These are phyloP conservation scores for Magnaporthiopsis incrustans DNA, from an alignment of 2,329 filamentous ascomycete species.

Conservation along the genomic window DNA sequence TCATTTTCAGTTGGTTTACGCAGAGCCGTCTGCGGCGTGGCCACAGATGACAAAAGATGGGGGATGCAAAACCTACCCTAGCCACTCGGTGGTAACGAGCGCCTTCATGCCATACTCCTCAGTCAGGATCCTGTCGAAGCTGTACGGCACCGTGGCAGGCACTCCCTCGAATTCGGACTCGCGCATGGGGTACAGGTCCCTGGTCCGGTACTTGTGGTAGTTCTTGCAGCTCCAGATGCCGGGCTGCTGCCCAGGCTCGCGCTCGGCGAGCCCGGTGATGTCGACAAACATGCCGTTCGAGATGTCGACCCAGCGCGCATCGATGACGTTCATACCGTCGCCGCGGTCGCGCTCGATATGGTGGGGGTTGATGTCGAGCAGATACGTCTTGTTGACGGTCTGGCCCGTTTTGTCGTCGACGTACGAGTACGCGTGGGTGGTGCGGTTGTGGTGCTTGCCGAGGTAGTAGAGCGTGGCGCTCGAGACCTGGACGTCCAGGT, in stretches of 20 bases:
- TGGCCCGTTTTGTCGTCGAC: conserved; percentile 31
- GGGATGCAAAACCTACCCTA: conserved; percentile 42
- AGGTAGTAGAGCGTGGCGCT: conserved; percentile 58
- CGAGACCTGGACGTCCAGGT: conserved; percentile 74
- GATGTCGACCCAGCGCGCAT: conserved; percentile 75
- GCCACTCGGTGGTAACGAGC: conserved; percentile 51
- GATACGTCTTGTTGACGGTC: conserved; percentile 42
- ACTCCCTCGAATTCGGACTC: conserved; percentile 69
- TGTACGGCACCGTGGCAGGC: conserved; percentile 59
- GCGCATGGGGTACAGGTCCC: conserved; percentile 70
- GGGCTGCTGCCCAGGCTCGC: conserved; percentile 48
- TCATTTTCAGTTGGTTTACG: not conserved
- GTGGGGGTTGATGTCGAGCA: conserved; percentile 72
- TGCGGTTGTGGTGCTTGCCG: conserved; percentile 60
- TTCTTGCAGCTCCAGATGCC: conserved; percentile 77
- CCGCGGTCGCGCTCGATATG: conserved; percentile 52
- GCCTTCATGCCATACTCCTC: conserved; percentile 59
- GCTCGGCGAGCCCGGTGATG: conserved; percentile 69
- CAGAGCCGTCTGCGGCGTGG: not conserved
- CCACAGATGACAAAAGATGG: not conserved
- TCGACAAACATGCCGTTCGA: conserved; percentile 73
- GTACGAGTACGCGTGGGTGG: conserved; percentile 49
- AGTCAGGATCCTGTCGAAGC: conserved; percentile 55
- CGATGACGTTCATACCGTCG: conserved; percentile 70
- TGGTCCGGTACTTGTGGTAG: conserved; percentile 59